These are phyloP conservation scores for Xylaria sp. DNA, from an alignment of 2,329 filamentous ascomycete species.

Conservation along the genomic window DNA sequence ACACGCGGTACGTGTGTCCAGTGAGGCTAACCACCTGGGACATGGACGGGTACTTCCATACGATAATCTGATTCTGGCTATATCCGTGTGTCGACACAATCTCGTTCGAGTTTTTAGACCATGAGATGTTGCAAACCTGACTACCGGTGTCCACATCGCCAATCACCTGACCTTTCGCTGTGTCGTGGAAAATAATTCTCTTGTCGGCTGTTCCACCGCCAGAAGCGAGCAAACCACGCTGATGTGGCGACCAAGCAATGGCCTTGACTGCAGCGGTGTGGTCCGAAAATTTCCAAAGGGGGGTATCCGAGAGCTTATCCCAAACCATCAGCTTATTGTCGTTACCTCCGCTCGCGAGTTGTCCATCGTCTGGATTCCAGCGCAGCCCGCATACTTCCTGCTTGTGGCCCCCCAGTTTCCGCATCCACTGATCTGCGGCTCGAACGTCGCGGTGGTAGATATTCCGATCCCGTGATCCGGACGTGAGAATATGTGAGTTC, in stretches of 20 bases:
- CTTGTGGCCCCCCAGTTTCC: conserved; percentile 87
- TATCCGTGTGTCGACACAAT: conserved; percentile 97
- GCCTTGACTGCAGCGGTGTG: conserved; percentile 96
- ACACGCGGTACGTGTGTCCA: conserved; percentile 91
- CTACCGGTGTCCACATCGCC: conserved; percentile 94
- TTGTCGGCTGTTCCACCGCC: conserved; percentile 94
- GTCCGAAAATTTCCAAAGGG: conserved; percentile 88
- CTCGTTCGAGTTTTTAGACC: conserved; percentile 96
- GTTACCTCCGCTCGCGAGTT: conserved; percentile 91
- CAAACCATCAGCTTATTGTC: conserved; percentile 99
- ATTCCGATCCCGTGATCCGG: conserved; percentile 83
- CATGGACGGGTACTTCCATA: conserved; percentile 99
- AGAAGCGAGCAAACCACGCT: conserved; percentile 87
- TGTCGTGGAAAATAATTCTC: conserved; percentile 98
- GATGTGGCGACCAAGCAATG: conserved; percentile 96
- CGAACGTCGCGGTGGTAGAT: conserved; percentile 97
- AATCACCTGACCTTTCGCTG: conserved; percentile 69
- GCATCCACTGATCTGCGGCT: conserved; percentile 82
- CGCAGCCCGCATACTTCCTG: conserved; percentile 95
- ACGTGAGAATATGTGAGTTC: conserved; percentile 97
- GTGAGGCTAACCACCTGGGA: conserved; percentile 92
- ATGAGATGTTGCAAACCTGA: conserved; percentile 97
- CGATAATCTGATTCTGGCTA: conserved; percentile 96
- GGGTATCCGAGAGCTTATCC: conserved; percentile 91
- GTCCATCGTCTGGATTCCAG: conserved; percentile 95